Conservation (phyloP, 768 basidiomycete species). For the Mycena capillaripes region DNA sequence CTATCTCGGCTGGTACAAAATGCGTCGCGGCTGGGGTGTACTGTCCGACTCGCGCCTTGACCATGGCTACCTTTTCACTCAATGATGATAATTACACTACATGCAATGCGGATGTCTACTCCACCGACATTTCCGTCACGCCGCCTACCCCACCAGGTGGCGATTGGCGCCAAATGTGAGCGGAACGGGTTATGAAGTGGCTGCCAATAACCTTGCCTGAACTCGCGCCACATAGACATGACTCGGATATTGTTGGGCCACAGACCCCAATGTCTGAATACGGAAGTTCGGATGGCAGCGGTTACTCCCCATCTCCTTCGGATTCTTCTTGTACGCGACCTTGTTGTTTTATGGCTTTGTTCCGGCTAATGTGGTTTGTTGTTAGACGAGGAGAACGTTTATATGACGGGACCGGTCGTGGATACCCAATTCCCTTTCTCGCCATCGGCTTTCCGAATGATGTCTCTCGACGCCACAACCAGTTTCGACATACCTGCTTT, state of each 20-base stretch:
- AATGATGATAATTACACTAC: background rate
- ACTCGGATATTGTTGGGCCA: background rate
- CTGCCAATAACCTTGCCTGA: background rate
- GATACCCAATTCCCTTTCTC: background rate
- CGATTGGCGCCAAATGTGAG: background rate
- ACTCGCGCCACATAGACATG: background rate
- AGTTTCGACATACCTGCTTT: background rate
- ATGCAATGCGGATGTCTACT: background rate
- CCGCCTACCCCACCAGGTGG: conserved; percentile 2
- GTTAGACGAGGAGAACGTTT: background rate
- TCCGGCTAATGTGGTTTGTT: background rate
- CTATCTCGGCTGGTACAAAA: background rate
- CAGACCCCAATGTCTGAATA: conserved; percentile 5
- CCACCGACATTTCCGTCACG: background rate
- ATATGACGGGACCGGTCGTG: background rate
- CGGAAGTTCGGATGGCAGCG: background rate
- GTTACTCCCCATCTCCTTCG: conserved; percentile 7
- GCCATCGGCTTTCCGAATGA: background rate
- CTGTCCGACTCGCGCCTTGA: background rate
- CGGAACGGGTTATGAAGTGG: background rate
- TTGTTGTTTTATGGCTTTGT: background rate
- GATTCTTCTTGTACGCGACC: conserved; percentile 14
- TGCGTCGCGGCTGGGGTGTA: background rate
- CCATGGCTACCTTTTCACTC: background rate
- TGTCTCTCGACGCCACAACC: background rate